Conservation (phyloP, 2,329 filamentous ascomycete genomes). For the Anisogramma anomala region DNA sequence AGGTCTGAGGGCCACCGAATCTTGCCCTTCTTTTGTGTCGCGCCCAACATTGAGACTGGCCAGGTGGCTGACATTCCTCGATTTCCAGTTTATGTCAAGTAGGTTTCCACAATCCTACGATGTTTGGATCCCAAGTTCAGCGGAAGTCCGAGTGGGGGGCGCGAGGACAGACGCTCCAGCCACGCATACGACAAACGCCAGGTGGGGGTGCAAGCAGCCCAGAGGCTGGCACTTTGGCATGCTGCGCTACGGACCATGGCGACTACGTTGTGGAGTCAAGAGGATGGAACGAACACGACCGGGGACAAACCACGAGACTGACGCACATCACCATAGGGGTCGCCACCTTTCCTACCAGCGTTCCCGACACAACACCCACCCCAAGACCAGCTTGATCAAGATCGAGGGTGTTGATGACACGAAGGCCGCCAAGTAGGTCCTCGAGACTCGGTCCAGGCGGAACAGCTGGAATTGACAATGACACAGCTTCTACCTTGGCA, state of each 20-base stretch:
- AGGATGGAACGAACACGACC: conserved; percentile 4
- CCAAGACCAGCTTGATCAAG: conserved; percentile 89
- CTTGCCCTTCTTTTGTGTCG: too few species aligned
- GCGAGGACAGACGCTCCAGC: too few species aligned
- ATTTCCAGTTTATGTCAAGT: conserved; percentile 77
- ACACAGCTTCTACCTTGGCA: conserved; percentile 84
- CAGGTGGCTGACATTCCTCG: conserved; percentile 27
- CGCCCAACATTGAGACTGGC: conserved; percentile 5
- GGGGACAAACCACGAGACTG: conserved; percentile 18
- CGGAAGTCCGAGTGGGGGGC: conserved; percentile 7
- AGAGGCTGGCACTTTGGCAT: too few species aligned
- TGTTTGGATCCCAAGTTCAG: not conserved
- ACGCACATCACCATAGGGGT: conserved; percentile 50
- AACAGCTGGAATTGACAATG: conserved; percentile 17
- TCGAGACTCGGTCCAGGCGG: conserved; percentile 9
- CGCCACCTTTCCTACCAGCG: conserved; percentile 98
- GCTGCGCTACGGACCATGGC: too few species aligned
- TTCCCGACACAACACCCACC: conserved; percentile 82
- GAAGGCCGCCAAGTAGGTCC: conserved; percentile 69
- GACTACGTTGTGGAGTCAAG: too few species aligned
- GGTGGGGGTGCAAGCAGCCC: too few species aligned
- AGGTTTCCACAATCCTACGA: conserved; percentile 35
- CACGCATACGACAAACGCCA: conserved; percentile 1
- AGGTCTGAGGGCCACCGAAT: too few species aligned
- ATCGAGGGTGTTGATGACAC: conserved; percentile 95